These are phyloP conservation scores for Penicillium psychrofluorescens DNA, from an alignment of 495 filamentous ascomycete genomes.

Conservation along the genomic window DNA sequence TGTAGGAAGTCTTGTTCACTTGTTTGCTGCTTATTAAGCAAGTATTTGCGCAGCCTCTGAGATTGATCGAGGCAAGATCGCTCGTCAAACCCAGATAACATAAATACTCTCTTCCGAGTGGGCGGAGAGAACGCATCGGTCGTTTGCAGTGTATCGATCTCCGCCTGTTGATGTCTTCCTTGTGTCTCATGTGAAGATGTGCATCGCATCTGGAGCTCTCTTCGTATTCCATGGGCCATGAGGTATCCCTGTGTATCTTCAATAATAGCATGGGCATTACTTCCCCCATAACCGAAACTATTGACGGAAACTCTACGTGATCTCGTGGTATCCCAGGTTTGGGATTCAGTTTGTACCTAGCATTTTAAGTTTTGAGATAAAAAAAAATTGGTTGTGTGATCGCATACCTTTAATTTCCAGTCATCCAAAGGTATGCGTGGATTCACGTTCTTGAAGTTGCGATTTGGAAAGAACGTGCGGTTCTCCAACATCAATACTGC, in stretches of 20 bases:
- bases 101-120: conserved; percentile 4
- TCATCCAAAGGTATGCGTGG: conserved; percentile 17
- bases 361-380: background rate
- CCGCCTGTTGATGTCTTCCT: too few species aligned
- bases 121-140: too few species aligned
- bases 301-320: conserved; percentile 27
- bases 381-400: background rate
- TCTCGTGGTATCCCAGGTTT: conserved; percentile 14
- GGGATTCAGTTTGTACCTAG: conserved; percentile 9
- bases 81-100: conserved; percentile 14
- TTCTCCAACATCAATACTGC: conserved; percentile 24
- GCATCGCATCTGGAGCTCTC: background rate
- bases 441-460: conserved; percentile 20
- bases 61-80: conserved; percentile 1
- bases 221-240: background rate
- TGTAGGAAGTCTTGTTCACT: conserved; percentile 7
- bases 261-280: conserved; percentile 32
- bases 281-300: conserved; percentile 33
- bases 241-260: conserved; percentile 21
- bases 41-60: conserved; percentile 5
- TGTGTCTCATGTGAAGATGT: too few species aligned
- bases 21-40: background rate
- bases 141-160: too few species aligned
- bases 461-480: conserved; percentile 19
- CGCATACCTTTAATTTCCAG: conserved; percentile 20